Base-by-base conservation (phyloP, 495 filamentous ascomycete species). In the Apiosordaria backusii region DNA sequence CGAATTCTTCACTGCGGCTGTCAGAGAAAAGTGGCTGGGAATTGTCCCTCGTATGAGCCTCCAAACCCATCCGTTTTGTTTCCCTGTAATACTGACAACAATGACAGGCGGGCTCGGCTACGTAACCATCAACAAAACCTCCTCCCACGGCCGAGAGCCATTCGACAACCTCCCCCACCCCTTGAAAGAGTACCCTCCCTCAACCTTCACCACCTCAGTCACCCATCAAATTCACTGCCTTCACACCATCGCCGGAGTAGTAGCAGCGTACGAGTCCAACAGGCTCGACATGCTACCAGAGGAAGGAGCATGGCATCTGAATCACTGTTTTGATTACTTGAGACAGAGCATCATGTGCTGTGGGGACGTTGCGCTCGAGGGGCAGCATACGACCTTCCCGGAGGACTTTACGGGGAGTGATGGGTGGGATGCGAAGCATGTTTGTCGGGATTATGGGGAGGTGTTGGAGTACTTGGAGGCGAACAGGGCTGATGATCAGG, bases 191-290 rank as follows among this genome's bases (percentile, higher is more conserved):
- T 79, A 72, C 61, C 74, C 77, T 18, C 61, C 69, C 29, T 77
- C 75, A 27, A 80, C 80, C 25, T 81, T 81, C 70, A 83, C 81
- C 5, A 81, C 81, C 0, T 81, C 80, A 16, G 77, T 81, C 67
- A 83, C 81, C 18, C 80, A 83, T 64, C 81, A 83, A 61, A 71
- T 83, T 4, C 81, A 83, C 68, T 83, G 81, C 66, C 68, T 83
- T 66, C 74, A 78, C 64, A 71, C 79, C 27, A 78, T 83, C 60
- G 75, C 76, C 7, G 67, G 71, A 24, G 71, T 73, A 2, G 76
- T 80, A 26, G 78, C 78, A 3, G 77, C 75, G 0, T 67, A 77
- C 7, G 72, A 69, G 1, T 76, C 74, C 10, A 75, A 78, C 67
- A 16, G 71, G 35, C 57, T 64, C 59, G 50, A 65, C 50, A 66